Percentiles rank a stretch among this genome's conserved stretches.
Conservation (phyloP, 129 eudicot species). For the Solidago caesia region DNA sequence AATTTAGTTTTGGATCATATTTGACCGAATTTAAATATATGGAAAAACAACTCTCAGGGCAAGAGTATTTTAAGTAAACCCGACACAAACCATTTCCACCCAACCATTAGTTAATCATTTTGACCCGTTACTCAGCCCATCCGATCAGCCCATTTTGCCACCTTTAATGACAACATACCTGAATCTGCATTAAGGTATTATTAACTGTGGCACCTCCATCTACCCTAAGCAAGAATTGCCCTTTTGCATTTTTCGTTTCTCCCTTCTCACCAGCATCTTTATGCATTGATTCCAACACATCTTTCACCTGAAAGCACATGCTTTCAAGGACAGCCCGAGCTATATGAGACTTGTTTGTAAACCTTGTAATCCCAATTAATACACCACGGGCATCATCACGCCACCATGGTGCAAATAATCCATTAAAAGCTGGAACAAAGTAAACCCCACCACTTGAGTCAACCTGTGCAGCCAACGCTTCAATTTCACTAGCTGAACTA, state of each 20-base stretch:
- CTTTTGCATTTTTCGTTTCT: conserved; percentile 59
- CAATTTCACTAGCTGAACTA: conserved; percentile 72
- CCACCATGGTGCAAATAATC: conserved; percentile 99
- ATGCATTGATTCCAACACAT: conserved; percentile 95
- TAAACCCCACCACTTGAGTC: conserved; percentile 86
- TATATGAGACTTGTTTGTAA: conserved; percentile 84
- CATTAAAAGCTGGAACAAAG: conserved; percentile 94
- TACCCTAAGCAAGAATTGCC: conserved; percentile 79
- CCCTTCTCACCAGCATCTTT: conserved; percentile 84
- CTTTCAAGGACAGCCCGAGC: conserved; percentile 96
- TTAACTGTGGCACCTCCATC: conserved; percentile 96
- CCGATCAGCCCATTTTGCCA: neutral
- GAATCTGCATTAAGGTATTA: conserved; percentile 88
- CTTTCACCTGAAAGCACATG: conserved; percentile 98
- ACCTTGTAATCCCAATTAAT: conserved; percentile 85
- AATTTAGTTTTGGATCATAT: neutral
- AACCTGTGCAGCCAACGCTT: conserved; percentile 77
- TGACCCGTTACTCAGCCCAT: conserved; percentile 4
- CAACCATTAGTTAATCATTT: neutral
- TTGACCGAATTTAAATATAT: neutral
- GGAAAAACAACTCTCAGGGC: neutral
- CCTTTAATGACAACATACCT: conserved; percentile 43
- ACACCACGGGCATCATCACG: conserved; percentile 99
- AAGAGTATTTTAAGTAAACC: neutral
- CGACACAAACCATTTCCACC: neutral